Base-by-base conservation (phyloP, 352 stramenopile genomes). In the Pythium grandisporangium region DNA sequence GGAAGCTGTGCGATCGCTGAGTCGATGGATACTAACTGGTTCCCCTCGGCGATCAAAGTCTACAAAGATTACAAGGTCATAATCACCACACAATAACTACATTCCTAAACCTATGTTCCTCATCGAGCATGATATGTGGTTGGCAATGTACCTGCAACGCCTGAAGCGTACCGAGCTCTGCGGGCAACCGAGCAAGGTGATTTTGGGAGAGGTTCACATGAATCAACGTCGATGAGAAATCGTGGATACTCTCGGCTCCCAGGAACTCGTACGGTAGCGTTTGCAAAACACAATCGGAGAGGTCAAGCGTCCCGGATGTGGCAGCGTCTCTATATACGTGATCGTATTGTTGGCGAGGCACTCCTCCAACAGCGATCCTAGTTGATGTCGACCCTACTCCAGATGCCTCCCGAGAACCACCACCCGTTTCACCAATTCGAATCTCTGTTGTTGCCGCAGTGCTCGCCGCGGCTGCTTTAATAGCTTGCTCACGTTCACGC, bases 171-270 rank as follows among this genome's bases (percentile, higher is more conserved):
- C 63, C 58, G 10, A 91, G 53, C n/a, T 62, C 50, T 26, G 30
- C 37, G 20, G 69, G 73, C 3, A 92, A 52, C 0, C 39, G 27
- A 6, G 39, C 61, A 8, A 92, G 44, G 2, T 70, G 50, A 44
- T 86, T 92, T 29, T 76, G 82, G 10, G 73, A 85, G 10, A 89
- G 37, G 25, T 80, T 80, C 14, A 92, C 50, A 25, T 86, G 66
- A 11, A 83, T 16, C 22, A 89, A 41, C 1, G 66, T 84, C 21
- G 53, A 50, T 1, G 37, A 38, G n/a, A 85, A 85, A 25, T 56
- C 68, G 48, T 63, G 21, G 50, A 41, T n/a, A 30, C 50, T 2
- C 26, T 44, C 33, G 12, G 25, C 20, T 5, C 33, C 41, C 19
- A 49, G 26, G 0, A 79, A 44, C 33, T 77, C 50, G 5, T 42